Base-by-base conservation (phyloP, 306 rosid species). In the Quercus berberidifolia region DNA sequence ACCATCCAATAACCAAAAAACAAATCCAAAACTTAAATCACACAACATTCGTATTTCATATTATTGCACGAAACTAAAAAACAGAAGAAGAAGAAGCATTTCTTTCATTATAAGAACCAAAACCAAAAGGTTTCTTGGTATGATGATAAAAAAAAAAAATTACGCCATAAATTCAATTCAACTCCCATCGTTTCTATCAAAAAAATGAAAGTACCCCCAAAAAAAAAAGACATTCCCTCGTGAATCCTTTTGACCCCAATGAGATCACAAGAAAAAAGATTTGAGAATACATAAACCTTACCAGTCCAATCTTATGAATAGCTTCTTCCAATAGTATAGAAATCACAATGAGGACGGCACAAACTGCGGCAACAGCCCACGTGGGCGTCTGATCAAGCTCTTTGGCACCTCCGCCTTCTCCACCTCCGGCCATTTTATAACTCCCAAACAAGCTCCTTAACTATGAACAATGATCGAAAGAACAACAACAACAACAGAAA, bases 311-410 rank as follows among this genome's bases (percentile, higher is more conserved):
- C 81, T 58, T 68, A 55, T 93, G 97, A 83, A 95, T 83, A 69
- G 85, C 57, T 80, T 90, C 83, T 79, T 95, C 99, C 62, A 95
- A 56, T 6, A 79, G 2, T 49, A 95, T 93, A 18, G 99, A 95
- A 86, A 95, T 74, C 62, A 95, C 0, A 35, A 95, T 87, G 78
- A 95, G 91, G 12, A 84, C 17, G 0, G 97, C 94, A 55, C 99
- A 95, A 78, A 95, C 98, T 1, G 87, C 83, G 18, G 99, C 86
- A 33, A 95, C 96, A 2, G 99, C 97, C 98, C 99, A 95, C 18
- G 97, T 95, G 1, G 99, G 97, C 0, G 99, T 95, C 71, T 85
- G 73, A 88, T 95, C 99, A 4, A 95, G 87, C 87, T 84, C 73
- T 58, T 95, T 89, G 0, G 8, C 77, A 38, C 76, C 88, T 7